Percentiles rank a stretch among this genome's conserved stretches.
These are phyloP conservation scores for Cystobasidium tubakii DNA, from an alignment of 768 basidiomycete species.

Conservation along the genomic window DNA sequence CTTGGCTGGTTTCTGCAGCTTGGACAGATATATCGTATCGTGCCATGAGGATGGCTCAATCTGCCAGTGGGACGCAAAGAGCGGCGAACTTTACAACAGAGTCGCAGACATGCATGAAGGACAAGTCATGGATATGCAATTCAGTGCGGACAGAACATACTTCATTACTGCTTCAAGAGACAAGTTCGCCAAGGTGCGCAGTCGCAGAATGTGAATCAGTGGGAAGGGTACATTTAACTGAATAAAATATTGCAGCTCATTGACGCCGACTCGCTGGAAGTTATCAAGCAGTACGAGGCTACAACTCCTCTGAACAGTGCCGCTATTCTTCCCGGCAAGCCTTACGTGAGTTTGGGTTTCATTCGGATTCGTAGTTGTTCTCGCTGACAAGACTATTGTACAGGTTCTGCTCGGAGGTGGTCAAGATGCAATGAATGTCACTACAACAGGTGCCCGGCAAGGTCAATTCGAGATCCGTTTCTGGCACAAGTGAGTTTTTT, in stretches of 20 bases:
- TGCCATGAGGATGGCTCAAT: slow-evolving; percentile 96
- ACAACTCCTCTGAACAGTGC: slow-evolving; percentile 96
- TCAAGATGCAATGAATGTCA: slow-evolving; percentile 95
- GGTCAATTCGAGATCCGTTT: slow-evolving; percentile 98
- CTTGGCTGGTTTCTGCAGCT: slow-evolving; percentile 81
- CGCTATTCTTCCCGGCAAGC: slow-evolving; percentile 71
- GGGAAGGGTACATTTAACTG: too few relatives aligned
- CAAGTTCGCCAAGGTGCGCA: slow-evolving; percentile 79
- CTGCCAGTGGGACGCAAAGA: slow-evolving; percentile 66
- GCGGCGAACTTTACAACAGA: slow-evolving; percentile 18
- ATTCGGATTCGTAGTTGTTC: slow-evolving; percentile 10
- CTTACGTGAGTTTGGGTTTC: slow-evolving; percentile 59
- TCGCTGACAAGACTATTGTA: slow-evolving; percentile 70
- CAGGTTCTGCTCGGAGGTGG: slow-evolving; percentile 82
- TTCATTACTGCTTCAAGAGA: slow-evolving; percentile 96
- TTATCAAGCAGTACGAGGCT: slow-evolving; percentile 86
- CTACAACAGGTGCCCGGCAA: slow-evolving; percentile 84
- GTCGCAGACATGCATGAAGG: slow-evolving; percentile 61
- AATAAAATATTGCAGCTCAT: slow-evolving; percentile 59
- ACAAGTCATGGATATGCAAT: slow-evolving; percentile 83
- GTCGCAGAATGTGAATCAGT: too few relatives aligned
- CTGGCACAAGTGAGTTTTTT: slow-evolving; percentile 61
- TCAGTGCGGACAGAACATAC: slow-evolving; percentile 82
- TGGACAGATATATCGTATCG: slow-evolving; percentile 72
- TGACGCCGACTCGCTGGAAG: slow-evolving; percentile 76